Evolutionary conservation across 768 basidiomycete genomes (phyloP).

Genomic region (Calvatia gigantea): DNA sequence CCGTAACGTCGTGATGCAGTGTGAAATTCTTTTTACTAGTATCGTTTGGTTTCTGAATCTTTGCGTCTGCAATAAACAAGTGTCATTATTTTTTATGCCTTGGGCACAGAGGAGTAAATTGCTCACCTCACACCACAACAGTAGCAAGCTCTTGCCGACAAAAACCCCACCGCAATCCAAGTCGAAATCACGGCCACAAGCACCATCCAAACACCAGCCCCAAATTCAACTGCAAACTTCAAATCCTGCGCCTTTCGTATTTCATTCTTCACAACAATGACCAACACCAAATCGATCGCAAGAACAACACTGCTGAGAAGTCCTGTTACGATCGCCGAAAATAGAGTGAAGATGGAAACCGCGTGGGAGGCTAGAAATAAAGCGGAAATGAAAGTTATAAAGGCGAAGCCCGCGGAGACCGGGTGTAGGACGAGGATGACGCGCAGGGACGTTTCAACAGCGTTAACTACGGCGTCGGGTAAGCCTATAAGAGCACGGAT

Average conservation of each 20-base stretch:
- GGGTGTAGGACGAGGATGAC: constrained; percentile 68
- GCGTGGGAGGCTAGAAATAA: constrained; percentile 57
- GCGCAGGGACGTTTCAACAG: constrained; percentile 47
- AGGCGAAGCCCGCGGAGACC: constrained; percentile 55
- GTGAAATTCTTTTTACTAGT: background rate
- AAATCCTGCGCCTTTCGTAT: constrained; percentile 36
- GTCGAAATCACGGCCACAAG: constrained; percentile 48
- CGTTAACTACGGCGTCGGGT: constrained; percentile 37
- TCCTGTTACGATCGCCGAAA: constrained; percentile 54
- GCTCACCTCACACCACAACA: constrained; percentile 57
- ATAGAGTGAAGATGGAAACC: constrained; percentile 54
- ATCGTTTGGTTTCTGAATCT: background rate
- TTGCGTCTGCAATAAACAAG: background rate
- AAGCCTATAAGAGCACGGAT: constrained; percentile 42
- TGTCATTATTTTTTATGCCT: background rate
- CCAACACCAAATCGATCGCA: constrained; percentile 60
- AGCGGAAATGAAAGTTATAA: constrained; percentile 47
- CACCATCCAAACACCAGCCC: constrained; percentile 77
- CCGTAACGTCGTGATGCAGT: background rate
- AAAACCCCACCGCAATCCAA: constrained; percentile 59
- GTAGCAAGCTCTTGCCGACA: constrained; percentile 62
- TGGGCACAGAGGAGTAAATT: background rate
- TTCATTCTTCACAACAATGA: constrained; percentile 45
- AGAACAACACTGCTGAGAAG: constrained; percentile 53
- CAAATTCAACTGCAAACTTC: constrained; percentile 47